Evolutionary conservation across 768 basidiomycete species (phyloP).

Genomic region (Leccinellum luteum): DNA sequence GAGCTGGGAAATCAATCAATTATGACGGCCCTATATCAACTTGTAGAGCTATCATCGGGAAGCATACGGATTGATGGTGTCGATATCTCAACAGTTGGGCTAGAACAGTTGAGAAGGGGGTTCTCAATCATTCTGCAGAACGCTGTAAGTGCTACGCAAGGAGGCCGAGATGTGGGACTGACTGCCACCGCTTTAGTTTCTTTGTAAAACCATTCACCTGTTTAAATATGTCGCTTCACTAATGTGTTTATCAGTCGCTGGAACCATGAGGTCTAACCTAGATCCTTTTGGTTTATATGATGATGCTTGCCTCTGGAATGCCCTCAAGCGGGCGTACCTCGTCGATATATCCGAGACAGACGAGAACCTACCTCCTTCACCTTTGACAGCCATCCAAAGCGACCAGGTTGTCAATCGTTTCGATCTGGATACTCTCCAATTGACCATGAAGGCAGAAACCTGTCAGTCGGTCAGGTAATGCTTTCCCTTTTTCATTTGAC

Average conservation of each 20-base stretch:
- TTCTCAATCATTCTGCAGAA: slow-evolving; percentile 87
- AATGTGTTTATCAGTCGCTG: slow-evolving; percentile 49
- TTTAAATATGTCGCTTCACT: not conserved
- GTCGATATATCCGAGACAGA: slow-evolving; percentile 61
- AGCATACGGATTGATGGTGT: slow-evolving; percentile 76
- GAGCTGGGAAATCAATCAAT: slow-evolving; percentile 89
- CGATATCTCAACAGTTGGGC: slow-evolving; percentile 82
- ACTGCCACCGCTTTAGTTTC: slow-evolving; percentile 33
- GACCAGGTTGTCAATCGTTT: slow-evolving; percentile 54
- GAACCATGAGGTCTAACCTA: slow-evolving; percentile 81
- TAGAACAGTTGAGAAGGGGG: slow-evolving; percentile 64
- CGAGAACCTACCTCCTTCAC: slow-evolving; percentile 15
- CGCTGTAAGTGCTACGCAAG: slow-evolving; percentile 20
- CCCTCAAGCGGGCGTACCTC: slow-evolving; percentile 80
- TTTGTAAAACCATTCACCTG: slow-evolving; percentile 25
- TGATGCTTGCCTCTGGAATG: slow-evolving; percentile 84
- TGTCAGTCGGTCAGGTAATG: slow-evolving; percentile 61
- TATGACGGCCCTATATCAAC: slow-evolving; percentile 82
- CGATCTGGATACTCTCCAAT: slow-evolving; percentile 75
- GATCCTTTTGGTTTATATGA: slow-evolving; percentile 85
- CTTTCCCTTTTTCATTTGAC: not conserved
- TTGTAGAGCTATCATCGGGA: slow-evolving; percentile 78
- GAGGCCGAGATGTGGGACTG: not conserved
- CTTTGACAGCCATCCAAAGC: slow-evolving; percentile 33
- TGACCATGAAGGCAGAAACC: slow-evolving; percentile 83